These are phyloP conservation scores for Gossypium gossypioides DNA, from an alignment of 441 rosid genomes.

Conservation along the genomic window DNA sequence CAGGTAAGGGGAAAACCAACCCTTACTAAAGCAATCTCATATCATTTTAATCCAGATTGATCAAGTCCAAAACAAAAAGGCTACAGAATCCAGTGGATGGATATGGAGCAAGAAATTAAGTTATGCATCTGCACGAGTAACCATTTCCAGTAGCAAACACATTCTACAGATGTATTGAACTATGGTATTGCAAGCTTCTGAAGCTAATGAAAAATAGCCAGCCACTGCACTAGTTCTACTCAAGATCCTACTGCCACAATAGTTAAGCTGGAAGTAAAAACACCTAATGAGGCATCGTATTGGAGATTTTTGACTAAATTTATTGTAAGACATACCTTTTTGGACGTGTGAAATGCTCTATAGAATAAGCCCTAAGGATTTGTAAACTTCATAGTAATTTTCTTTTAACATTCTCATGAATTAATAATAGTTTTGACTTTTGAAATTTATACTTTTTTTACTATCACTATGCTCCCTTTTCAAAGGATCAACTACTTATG, in stretches of 20 bases:
- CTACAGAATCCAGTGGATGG: not conserved
- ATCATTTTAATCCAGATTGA: constrained; percentile 14
- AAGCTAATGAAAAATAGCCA: not conserved
- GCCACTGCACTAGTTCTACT: not conserved
- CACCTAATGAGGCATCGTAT: not conserved
- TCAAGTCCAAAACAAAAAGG: constrained; percentile 5
- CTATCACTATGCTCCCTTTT: not conserved
- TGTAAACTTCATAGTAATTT: not conserved
- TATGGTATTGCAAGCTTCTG: constrained; percentile 5
- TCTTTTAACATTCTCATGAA: not conserved
- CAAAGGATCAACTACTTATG: constrained; percentile 5
- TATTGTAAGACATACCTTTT: not conserved
- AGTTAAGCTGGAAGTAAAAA: not conserved
- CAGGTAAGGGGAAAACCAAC: constrained; percentile 28
- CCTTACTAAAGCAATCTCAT: constrained; percentile 15
- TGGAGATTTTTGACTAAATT: not conserved
- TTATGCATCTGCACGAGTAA: not conserved
- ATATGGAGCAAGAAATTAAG: not conserved
- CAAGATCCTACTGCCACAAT: constrained; percentile 2
- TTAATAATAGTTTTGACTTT: not conserved
- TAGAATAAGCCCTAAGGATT: not conserved
- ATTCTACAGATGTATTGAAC: not conserved
- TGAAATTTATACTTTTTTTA: not conserved
- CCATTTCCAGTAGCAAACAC: not conserved
- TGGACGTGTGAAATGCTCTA: not conserved